phyloP scores from a whole-genome alignment of 1,139 yeast genomes.

The Candida gigantensis region DNA sequence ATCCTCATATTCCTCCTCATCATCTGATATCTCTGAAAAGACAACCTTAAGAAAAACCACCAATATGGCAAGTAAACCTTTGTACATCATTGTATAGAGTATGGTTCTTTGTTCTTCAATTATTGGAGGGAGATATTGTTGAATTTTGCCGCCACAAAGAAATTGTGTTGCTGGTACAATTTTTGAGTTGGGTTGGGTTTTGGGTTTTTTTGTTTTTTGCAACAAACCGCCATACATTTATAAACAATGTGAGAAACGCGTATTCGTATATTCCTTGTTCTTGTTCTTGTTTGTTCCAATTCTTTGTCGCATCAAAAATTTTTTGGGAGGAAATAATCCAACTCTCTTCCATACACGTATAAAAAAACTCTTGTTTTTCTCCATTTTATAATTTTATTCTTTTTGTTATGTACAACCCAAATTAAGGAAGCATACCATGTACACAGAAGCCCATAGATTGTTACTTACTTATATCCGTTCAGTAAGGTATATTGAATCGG shows the following conservation, averaged over 20 bases:
- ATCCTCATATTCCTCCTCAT: neutral
- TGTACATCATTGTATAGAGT: neutral
- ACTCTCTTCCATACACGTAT: too few relatives aligned
- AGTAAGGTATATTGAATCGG: conserved; percentile 22
- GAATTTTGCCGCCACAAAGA: neutral
- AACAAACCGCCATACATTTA: conserved; percentile 1
- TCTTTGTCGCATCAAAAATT: too few relatives aligned
- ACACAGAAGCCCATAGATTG: conserved; percentile 39
- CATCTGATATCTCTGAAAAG: neutral
- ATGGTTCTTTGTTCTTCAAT: neutral
- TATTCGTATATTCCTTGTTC: too few relatives aligned
- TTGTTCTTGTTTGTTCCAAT: too few relatives aligned
- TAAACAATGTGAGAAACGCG: too few relatives aligned
- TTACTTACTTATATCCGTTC: conserved; percentile 48
- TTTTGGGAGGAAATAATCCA: too few relatives aligned
- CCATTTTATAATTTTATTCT: conserved; percentile 1
- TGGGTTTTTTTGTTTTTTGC: conserved; percentile 4
- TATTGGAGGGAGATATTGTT: too few relatives aligned
- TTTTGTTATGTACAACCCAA: conserved; percentile 1
- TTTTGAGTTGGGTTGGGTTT: neutral
- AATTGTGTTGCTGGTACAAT: neutral
- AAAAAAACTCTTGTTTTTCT: conserved; percentile 1
- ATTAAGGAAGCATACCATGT: conserved; percentile 4
- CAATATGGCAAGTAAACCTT: neutral
- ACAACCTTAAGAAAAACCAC: conserved; percentile 2